phyloP scores from a whole-genome alignment of 495 filamentous ascomycete species.

The Endocarpon pusillum region DNA sequence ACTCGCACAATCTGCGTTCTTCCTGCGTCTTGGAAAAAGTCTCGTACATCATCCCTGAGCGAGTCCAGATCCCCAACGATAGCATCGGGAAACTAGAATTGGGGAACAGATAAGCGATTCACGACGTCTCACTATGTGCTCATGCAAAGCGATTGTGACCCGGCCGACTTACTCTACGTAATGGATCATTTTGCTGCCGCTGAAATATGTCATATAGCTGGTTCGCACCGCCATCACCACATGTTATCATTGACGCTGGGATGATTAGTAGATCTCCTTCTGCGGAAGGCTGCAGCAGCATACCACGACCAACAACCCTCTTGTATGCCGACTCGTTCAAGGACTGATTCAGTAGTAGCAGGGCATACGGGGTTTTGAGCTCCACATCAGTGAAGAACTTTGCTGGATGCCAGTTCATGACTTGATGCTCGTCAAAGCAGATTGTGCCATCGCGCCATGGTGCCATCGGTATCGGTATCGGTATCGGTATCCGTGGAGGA shows the following conservation, averaged over 20 bases:
- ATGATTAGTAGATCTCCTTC: neutral
- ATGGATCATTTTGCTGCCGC: constrained; percentile 17
- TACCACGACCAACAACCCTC: constrained; percentile 42
- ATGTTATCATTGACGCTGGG: constrained; percentile 43
- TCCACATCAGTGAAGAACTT: no score
- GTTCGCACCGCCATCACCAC: constrained; percentile 88
- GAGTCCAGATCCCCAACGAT: constrained; percentile 91
- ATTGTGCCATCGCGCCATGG: no score
- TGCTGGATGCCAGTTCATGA: no score
- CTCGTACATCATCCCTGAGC: constrained; percentile 34
- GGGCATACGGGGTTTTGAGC: constrained; percentile 35
- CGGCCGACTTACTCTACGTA: no score
- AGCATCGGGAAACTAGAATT: constrained; percentile 34
- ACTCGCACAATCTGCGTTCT: no score
- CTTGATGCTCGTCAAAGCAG: no score
- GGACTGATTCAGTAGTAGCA: constrained; percentile 58
- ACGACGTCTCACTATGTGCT: no score
- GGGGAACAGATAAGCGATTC: neutral
- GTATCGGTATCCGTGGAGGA: no score
- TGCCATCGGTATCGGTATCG: no score
- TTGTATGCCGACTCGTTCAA: constrained; percentile 33
- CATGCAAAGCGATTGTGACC: no score
- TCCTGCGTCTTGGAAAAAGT: constrained; percentile 56
- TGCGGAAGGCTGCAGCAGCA: constrained; percentile 4
- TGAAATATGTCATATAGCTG: constrained; percentile 40